Conservation (phyloP, 208 protist species). For the Leishmania turanica region DNA sequence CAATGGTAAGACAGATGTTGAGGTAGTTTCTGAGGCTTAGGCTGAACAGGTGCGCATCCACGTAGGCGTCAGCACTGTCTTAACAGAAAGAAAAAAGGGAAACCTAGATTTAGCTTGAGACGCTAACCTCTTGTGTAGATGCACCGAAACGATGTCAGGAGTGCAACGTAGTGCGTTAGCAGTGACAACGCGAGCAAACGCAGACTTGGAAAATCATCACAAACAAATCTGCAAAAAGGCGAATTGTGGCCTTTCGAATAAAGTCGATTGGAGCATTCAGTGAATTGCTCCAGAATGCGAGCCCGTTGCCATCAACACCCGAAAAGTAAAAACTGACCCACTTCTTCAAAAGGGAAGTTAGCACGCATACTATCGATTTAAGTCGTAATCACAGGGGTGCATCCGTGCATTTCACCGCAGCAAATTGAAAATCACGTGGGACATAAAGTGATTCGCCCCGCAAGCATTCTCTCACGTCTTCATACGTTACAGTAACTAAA, state of each 20-base stretch:
- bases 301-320: background rate
- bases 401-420: background rate
- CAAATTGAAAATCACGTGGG: background rate
- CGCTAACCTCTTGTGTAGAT: background rate
- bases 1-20: background rate
- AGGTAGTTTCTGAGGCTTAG: background rate
- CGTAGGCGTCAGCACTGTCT: background rate
- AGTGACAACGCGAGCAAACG: background rate
- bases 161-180: background rate
- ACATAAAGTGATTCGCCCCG: background rate
- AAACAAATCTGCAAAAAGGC: background rate
- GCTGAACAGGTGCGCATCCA: background rate
- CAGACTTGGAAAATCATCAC: background rate
- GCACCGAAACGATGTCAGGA: background rate
- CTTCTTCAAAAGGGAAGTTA: too few relatives aligned
- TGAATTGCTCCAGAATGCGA: background rate
- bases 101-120: background rate
- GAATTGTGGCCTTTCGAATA: background rate
- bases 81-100: background rate
- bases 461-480: background rate
- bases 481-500: background rate
- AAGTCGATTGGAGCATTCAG: too few relatives aligned
- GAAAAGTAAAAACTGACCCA: too few relatives aligned
- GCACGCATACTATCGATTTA: background rate
- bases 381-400: background rate